Base-by-base conservation (phyloP, 2,329 filamentous ascomycete species). In the Blastomyces gilchristii region DNA sequence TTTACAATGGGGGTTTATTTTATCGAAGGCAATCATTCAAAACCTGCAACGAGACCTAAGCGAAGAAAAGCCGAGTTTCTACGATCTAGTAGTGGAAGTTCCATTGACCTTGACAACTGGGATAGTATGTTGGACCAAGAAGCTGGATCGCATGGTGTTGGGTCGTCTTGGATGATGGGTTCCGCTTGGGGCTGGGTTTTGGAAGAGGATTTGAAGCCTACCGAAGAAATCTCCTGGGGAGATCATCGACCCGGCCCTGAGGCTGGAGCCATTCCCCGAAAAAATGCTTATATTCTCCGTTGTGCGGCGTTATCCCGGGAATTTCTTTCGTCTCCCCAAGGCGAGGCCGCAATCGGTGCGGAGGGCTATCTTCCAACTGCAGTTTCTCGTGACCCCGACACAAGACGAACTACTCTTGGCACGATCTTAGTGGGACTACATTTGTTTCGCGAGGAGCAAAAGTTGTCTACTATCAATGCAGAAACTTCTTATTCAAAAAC, bases 371-470 rank as follows among this genome's bases (percentile, higher is more conserved):
- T 92, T 62, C 87, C 89, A 37, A 89, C 86, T 0, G 83, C 74
- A 41, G 73, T 70, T 66, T 76, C 81, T 60, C 82, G 80, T 62
- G 78, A 82, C 47, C 76, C 78, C 60, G 83, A 84, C 63, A 80
- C 81, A 59, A 82, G 85, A 53, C 80, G 83, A 63, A 86, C 85
- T 62, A 81, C 88, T 43, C 78, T 87, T 71, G 83, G 89, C 70
- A 81, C 89, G 60, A 82, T 93, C 47, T 79, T 95, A 67, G 79
- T 87, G 49, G 88, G 85, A 0, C 79, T 99, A 14, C 94, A 99
- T 76, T 80, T 97, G 2, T 79, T 96, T n/a, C 82, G 89, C 0
- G 93, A 99, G 73, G 94, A 99, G 72, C 82, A 89, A 66, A 97
- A 96, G 71, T 82, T 99, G 1, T 85, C 90, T 65, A 83, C 87